Percentiles rank a stretch among this genome's conserved stretches.
These are phyloP conservation scores for Mycosphaerella arachidis DNA, from an alignment of 2,329 filamentous ascomycete species.

Conservation along the genomic window DNA sequence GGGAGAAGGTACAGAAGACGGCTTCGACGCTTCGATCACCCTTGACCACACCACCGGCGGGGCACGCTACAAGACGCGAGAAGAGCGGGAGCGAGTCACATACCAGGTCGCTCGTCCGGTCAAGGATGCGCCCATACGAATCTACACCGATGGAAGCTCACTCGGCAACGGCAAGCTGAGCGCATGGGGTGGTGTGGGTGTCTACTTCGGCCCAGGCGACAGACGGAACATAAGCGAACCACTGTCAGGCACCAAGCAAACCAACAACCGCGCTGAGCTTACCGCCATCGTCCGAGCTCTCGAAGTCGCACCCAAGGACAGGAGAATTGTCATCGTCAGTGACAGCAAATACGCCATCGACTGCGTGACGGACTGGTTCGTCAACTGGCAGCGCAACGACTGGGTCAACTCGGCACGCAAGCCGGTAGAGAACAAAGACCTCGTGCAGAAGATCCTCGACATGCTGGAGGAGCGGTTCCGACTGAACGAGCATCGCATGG, in stretches of 20 bases:
- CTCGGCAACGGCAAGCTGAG: slow-evolving; percentile 53
- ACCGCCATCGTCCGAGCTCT: slow-evolving; percentile 81
- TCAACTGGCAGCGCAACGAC: slow-evolving; percentile 67
- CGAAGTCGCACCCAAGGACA: slow-evolving; percentile 64
- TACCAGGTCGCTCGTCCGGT: slow-evolving; percentile 40
- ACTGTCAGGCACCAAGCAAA: slow-evolving; percentile 69
- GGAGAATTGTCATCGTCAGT: slow-evolving; percentile 72
- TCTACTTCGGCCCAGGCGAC: slow-evolving; percentile 58
- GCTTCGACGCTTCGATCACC: slow-evolving; percentile 56
- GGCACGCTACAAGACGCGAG: slow-evolving; percentile 52
- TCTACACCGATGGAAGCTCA: slow-evolving; percentile 62
- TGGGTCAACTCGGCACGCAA: slow-evolving; percentile 72
- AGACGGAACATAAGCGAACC: slow-evolving; percentile 66
- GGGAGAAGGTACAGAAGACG: slow-evolving; percentile 54
- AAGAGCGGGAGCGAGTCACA: slow-evolving; percentile 46
- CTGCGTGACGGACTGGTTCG: slow-evolving; percentile 80
- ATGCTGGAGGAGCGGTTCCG: slow-evolving; percentile 58
- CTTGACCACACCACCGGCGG: slow-evolving; percentile 52
- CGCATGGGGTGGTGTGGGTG: slow-evolving; percentile 58
- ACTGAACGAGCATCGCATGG: slow-evolving; percentile 29
- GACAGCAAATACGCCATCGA: slow-evolving; percentile 90
- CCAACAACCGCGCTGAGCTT: slow-evolving; percentile 94
- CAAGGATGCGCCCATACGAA: slow-evolving; percentile 47
- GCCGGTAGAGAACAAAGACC: slow-evolving; percentile 78
- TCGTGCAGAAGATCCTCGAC: slow-evolving; percentile 67